Evolutionary conservation across 345 rosid genomes (phyloP).

Genomic region (Ailanthus altissimus): DNA sequence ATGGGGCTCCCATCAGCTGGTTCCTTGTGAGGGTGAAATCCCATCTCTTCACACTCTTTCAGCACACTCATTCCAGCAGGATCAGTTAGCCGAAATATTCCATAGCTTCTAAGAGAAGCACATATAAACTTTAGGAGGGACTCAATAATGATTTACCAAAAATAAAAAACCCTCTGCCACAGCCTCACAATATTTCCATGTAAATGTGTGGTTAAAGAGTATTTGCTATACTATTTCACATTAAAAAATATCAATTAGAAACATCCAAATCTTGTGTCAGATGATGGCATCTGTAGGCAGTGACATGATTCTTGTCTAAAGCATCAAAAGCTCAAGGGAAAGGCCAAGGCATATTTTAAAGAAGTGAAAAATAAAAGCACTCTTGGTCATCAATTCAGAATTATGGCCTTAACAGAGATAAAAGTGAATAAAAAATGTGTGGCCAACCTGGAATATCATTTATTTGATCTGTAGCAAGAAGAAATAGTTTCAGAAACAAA

Average conservation of each 20-base stretch:
- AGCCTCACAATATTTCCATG: not conserved
- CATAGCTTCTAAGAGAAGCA: slow-evolving; percentile 50
- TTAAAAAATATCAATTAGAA: not conserved
- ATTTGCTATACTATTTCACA: not conserved
- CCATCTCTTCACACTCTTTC: slow-evolving; percentile 62
- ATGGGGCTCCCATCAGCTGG: slow-evolving; percentile 67
- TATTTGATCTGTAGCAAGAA: not conserved
- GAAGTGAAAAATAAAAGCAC: not conserved
- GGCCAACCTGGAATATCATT: not conserved
- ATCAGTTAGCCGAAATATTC: slow-evolving; percentile 70
- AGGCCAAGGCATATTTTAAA: not conserved
- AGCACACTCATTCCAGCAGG: slow-evolving; percentile 77
- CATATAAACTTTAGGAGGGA: slow-evolving; percentile 1
- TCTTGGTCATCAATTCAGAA: not conserved
- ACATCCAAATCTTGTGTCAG: not conserved
- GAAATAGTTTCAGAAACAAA: not conserved
- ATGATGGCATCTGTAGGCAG: not conserved
- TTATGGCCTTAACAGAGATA: not conserved
- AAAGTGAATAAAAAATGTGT: not conserved
- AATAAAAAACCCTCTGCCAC: not conserved
- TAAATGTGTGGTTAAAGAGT: not conserved
- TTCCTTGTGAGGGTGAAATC: slow-evolving; percentile 80
- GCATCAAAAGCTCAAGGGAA: not conserved
- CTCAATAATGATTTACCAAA: not conserved
- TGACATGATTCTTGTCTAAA: not conserved